These are phyloP conservation scores for Aspergillus olivimuriae DNA, from an alignment of 495 filamentous ascomycete species.

Conservation along the genomic window DNA sequence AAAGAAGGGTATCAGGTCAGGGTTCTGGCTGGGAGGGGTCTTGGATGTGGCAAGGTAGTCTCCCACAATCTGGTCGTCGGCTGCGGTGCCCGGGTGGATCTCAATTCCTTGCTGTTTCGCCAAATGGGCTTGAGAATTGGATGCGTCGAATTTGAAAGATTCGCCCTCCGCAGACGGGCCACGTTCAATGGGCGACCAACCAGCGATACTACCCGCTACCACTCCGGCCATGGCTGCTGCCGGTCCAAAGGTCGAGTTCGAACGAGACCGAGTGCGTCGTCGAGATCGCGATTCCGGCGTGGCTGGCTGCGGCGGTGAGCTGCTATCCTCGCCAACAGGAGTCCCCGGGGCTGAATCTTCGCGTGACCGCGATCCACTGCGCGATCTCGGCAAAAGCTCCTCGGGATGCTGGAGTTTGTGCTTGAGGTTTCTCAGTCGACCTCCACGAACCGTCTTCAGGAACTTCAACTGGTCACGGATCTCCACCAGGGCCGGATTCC, in stretches of 20 bases:
- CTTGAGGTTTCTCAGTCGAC: conserved; percentile 78
- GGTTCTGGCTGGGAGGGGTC: conserved; percentile 54
- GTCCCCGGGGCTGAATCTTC: conserved; percentile 68
- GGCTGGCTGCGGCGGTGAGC: conserved; percentile 46
- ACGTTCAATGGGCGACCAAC: conserved; percentile 81
- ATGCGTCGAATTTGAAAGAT: conserved; percentile 42
- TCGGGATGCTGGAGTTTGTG: conserved; percentile 81
- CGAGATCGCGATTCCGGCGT: conserved; percentile 71
- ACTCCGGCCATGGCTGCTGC: conserved; percentile 80
- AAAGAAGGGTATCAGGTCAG: conserved; percentile 47
- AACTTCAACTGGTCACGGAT: conserved; percentile 75
- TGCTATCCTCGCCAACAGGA: conserved; percentile 47
- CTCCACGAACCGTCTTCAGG: conserved; percentile 68
- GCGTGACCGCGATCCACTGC: conserved; percentile 68
- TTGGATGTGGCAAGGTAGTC: conserved; percentile 35
- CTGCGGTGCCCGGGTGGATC: conserved; percentile 50
- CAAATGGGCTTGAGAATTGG: conserved; percentile 36
- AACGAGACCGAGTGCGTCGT: conserved; percentile 69
- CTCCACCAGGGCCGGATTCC: conserved; percentile 56
- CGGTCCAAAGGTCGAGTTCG: conserved; percentile 78
- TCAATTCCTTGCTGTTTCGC: conserved; percentile 48
- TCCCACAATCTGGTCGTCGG: conserved; percentile 48
- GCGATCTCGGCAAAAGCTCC: conserved; percentile 61
- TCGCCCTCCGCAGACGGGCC: conserved; percentile 39
- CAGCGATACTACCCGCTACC: conserved; percentile 78